These are phyloP conservation scores for Proliferodiscus dingleyae DNA, from an alignment of 2,329 filamentous ascomycete genomes.

Conservation along the genomic window DNA sequence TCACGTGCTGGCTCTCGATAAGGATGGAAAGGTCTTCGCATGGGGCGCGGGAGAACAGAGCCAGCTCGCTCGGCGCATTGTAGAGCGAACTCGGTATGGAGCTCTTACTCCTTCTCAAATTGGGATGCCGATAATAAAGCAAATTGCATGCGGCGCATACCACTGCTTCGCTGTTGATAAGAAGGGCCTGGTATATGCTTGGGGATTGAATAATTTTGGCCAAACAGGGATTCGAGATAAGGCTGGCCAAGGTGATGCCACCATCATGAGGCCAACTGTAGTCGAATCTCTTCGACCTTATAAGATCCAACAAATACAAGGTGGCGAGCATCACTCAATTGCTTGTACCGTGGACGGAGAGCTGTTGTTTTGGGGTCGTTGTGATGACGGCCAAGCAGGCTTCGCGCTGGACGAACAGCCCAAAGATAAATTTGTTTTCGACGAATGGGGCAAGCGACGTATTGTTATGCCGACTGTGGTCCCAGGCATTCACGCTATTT, in stretches of 20 bases:
- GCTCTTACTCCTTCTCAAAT: slow-evolving; percentile 21
- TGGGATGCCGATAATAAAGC: slow-evolving; percentile 26
- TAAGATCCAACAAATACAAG: slow-evolving; percentile 61
- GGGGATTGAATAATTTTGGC: slow-evolving; percentile 84
- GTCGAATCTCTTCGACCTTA: slow-evolving; percentile 59
- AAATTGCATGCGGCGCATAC: slow-evolving; percentile 56
- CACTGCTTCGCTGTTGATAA: slow-evolving; percentile 74
- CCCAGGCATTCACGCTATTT: slow-evolving; percentile 38
- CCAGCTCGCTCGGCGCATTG: slow-evolving; percentile 51
- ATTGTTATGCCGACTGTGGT: slow-evolving; percentile 66
- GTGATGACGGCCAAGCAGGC: slow-evolving; percentile 51
- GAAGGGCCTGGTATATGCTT: slow-evolving; percentile 67
- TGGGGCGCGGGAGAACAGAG: slow-evolving; percentile 60
- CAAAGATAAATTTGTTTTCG: slow-evolving; percentile 56
- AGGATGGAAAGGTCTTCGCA: slow-evolving; percentile 52
- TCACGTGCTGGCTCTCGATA: slow-evolving; percentile 52
- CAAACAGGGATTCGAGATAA: slow-evolving; percentile 66
- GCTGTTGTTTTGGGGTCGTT: slow-evolving; percentile 57
- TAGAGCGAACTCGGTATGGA: slow-evolving; percentile 22
- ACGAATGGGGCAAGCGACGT: slow-evolving; percentile 58
- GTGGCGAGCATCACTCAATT: slow-evolving; percentile 71
- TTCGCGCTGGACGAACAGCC: slow-evolving; percentile 50
- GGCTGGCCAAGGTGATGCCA: slow-evolving; percentile 63
- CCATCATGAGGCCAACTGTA: slow-evolving; percentile 64
- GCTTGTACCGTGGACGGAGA: slow-evolving; percentile 53